Percentiles rank a stretch among this genome's conserved stretches.
Conservation (phyloP, 768 basidiomycete species). For the Kwoniella bestiolae region DNA sequence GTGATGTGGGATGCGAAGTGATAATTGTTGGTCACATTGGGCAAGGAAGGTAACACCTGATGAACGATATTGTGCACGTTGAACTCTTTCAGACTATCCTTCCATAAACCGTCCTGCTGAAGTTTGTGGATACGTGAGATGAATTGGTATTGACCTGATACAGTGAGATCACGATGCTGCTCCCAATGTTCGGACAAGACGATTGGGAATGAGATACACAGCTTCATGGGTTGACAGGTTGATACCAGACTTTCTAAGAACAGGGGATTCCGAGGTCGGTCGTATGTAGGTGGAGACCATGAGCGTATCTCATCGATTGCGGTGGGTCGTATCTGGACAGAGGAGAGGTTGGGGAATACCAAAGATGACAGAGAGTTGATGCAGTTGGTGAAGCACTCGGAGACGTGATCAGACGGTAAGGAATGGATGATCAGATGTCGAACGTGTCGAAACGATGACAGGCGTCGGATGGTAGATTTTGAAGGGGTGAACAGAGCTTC, state of each 20-base stretch:
- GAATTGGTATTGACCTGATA: constrained; percentile 29
- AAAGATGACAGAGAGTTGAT: neutral
- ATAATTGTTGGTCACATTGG: constrained; percentile 27
- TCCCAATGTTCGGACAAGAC: constrained; percentile 31
- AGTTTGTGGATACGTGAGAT: constrained; percentile 22
- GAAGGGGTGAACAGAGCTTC: constrained; percentile 3
- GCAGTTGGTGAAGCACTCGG: neutral
- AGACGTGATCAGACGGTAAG: constrained; percentile 14
- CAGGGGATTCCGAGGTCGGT: constrained; percentile 21
- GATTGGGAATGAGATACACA: constrained; percentile 31
- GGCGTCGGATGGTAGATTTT: constrained; percentile 7
- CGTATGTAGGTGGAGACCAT: constrained; percentile 20
- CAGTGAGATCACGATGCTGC: constrained; percentile 25
- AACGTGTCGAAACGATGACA: constrained; percentile 15
- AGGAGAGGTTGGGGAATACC: constrained; percentile 14
- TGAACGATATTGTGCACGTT: constrained; percentile 35
- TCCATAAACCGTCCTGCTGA: constrained; percentile 9
- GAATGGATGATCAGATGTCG: constrained; percentile 22
- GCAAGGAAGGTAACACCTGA: constrained; percentile 34
- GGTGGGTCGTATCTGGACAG: constrained; percentile 19
- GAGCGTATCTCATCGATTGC: constrained; percentile 32
- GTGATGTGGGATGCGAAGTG: constrained; percentile 31
- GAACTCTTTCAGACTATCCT: constrained; percentile 15
- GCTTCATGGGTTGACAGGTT: constrained; percentile 10
- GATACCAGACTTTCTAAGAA: constrained; percentile 24